phyloP scores from a whole-genome alignment of 2,329 filamentous ascomycete genomes.

The Nigrospora oryzae region DNA sequence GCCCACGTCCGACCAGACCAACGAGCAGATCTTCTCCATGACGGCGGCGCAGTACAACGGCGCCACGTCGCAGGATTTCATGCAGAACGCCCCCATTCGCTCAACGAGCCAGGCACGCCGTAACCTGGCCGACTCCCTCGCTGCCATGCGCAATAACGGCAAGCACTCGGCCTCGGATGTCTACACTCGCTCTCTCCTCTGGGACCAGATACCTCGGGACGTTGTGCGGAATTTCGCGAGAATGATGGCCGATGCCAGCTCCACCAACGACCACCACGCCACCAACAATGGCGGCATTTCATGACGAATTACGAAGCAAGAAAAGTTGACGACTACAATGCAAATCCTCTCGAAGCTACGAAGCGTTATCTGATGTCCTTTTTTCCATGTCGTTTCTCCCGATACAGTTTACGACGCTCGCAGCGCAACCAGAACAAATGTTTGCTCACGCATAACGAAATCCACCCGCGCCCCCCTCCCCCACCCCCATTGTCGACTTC shows the following conservation, averaged over 20 bases:
- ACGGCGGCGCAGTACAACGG: constrained; percentile 84
- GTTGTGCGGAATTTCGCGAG: constrained; percentile 89
- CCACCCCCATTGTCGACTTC: constrained; percentile 13
- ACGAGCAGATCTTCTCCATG: constrained; percentile 80
- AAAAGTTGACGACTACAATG: constrained; percentile 24
- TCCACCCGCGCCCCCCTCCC: constrained; percentile 5
- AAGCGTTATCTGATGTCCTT: constrained; percentile 6
- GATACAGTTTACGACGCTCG: constrained; percentile 17
- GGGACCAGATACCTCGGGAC: constrained; percentile 87
- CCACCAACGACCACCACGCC: constrained; percentile 30
- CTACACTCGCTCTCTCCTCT: constrained; percentile 85
- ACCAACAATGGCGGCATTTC: constrained; percentile 33
- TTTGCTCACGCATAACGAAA: constrained; percentile 24
- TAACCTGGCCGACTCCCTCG: constrained; percentile 73
- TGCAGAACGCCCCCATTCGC: constrained; percentile 45
- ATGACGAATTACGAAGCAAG: constrained; percentile 25
- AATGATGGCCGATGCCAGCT: constrained; percentile 70
- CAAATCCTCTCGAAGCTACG: constrained; percentile 9
- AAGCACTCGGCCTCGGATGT: constrained; percentile 77
- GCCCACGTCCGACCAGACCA: constrained; percentile 76
- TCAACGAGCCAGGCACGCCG: constrained; percentile 56
- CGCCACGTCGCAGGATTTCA: constrained; percentile 67
- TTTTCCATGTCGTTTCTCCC: constrained; percentile 16
- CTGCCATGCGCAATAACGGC: constrained; percentile 64
- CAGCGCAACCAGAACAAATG: constrained; percentile 21